Percentiles rank a stretch among this genome's conserved stretches.
Conservation (phyloP, 768 basidiomycete genomes). For the Vishniacozyma victoriae region DNA sequence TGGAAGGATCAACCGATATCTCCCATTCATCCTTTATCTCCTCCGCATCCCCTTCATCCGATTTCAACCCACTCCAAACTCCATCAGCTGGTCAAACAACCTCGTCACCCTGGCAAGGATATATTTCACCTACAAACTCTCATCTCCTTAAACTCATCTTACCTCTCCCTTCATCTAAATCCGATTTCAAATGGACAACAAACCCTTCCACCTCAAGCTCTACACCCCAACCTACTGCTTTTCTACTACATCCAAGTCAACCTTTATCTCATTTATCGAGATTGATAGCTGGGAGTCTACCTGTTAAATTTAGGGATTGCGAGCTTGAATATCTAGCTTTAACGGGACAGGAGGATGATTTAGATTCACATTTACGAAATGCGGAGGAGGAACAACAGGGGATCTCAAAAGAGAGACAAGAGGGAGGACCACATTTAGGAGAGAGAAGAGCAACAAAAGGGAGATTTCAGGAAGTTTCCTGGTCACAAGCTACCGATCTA, state of each 20-base stretch:
- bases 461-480: slow-evolving; percentile 49
- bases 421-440: slow-evolving; percentile 45
- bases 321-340: slow-evolving; percentile 44
- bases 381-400: slow-evolving; percentile 44
- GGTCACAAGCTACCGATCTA: slow-evolving; percentile 62
- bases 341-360: slow-evolving; percentile 33
- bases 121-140: slow-evolving; percentile 58
- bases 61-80: slow-evolving; percentile 34
- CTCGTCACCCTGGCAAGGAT: slow-evolving; percentile 49
- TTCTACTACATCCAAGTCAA: slow-evolving; percentile 64
- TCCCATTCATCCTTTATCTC: slow-evolving; percentile 35
- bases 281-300: slow-evolving; percentile 53
- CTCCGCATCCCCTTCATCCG: slow-evolving; percentile 24
- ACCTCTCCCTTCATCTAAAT: slow-evolving; percentile 48
- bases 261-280: slow-evolving; percentile 61
- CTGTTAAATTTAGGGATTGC: slow-evolving; percentile 21
- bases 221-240: slow-evolving; percentile 51
- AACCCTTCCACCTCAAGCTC: not conserved
- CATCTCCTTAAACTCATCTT: slow-evolving; percentile 64
- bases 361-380: slow-evolving; percentile 32
- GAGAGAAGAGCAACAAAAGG: slow-evolving; percentile 26
- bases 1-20: slow-evolving; percentile 31
- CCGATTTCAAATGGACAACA: not conserved
- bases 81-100: slow-evolving; percentile 20
- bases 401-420: slow-evolving; percentile 35